A percentile compares a stretch with the other conserved stretches of the same genome.
Evolutionary conservation across 768 basidiomycete species (phyloP).

Genomic region (Leccinum longicurvipes): DNA sequence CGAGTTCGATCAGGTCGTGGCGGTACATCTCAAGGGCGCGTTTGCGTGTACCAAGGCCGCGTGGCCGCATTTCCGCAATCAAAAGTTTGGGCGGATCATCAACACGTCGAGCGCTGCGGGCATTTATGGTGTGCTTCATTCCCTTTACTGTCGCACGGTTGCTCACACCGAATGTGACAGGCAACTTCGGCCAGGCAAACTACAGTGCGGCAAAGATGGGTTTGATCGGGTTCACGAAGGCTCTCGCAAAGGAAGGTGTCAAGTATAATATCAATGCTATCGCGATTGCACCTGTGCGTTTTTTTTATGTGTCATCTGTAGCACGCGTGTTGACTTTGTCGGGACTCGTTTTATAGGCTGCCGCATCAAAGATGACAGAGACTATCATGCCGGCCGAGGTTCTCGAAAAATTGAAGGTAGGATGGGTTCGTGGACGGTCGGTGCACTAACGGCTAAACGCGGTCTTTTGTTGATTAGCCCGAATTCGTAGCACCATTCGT

Average conservation of each 20-base stretch:
- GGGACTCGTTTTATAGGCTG: slow-evolving; percentile 44
- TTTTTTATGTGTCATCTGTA: not conserved
- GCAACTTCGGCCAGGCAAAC: slow-evolving; percentile 96
- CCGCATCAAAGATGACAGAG: slow-evolving; percentile 96
- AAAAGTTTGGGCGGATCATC: slow-evolving; percentile 91
- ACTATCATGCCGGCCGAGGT: slow-evolving; percentile 94
- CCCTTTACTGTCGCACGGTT: not conserved
- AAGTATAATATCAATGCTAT: slow-evolving; percentile 87
- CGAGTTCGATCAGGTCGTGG: slow-evolving; percentile 86
- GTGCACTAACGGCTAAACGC: not conserved
- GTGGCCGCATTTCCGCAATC: slow-evolving; percentile 94
- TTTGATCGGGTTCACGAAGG: slow-evolving; percentile 87
- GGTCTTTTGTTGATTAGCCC: slow-evolving; percentile 41
- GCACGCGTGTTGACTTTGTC: not conserved
- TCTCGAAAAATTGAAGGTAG: slow-evolving; percentile 79
- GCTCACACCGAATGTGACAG: slow-evolving; percentile 33
- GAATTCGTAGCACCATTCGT: slow-evolving; percentile 93
- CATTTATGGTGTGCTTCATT: slow-evolving; percentile 63
- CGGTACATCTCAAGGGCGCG: slow-evolving; percentile 93
- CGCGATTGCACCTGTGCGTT: slow-evolving; percentile 83
- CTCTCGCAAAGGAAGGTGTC: slow-evolving; percentile 86
- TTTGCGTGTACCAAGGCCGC: slow-evolving; percentile 91
- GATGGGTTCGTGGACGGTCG: not conserved
- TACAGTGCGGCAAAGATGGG: slow-evolving; percentile 99
- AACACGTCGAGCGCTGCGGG: slow-evolving; percentile 97